Evolutionary conservation across 192 early-diverging fungal genomes (phyloP), one percentile per base, ranked within the genome.

Genomic region (Linnemannia hyalina): DNA sequence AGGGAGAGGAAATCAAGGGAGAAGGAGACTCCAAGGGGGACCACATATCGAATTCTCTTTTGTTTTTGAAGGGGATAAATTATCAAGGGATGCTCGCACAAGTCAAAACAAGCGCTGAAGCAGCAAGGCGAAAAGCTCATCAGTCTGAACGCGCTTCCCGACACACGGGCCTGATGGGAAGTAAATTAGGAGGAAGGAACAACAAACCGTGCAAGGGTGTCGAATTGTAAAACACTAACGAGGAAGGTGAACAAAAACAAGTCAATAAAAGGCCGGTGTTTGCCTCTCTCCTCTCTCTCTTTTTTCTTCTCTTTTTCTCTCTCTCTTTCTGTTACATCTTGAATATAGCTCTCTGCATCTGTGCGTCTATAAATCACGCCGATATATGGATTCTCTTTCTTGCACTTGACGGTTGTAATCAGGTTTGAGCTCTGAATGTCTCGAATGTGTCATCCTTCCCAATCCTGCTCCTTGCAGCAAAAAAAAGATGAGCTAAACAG

Each of bases 11-110:
- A 47, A 47, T 29, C 42, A 41, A 79, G 78, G 78, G 72, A 71
- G 44, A 55, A 78, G 78, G 78, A 79, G 70, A 54, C 55, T 60
- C 70, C 46, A 80, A 80, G 72, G 72, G 72, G 41, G 55, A 80
- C 60, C 32, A 35, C 55, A 40, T 41, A 65, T 38, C n/a, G 32
- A 38, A 35, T 15, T 36, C 44, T 71, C 55, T 71, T 55, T 73
- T n/a, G n/a, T n/a, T 65, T 65, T 65, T 32, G 60, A 65, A 65
- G 60, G 60, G 29, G 60, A 65, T 10, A 65, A 32, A 65, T 35
- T 29, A 65, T n/a, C 13, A 65, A 65, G 60, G 60, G 29, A 65
- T 46, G 44, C 10, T 44, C 44, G 44, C 44, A 10, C 26, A 63
- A 29, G 0, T 29, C n/a, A 65, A 29, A 15, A 65, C 26, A 65